Base-by-base conservation (phyloP, 805 yeast genomes). In the Komagataella phaffii region DNA sequence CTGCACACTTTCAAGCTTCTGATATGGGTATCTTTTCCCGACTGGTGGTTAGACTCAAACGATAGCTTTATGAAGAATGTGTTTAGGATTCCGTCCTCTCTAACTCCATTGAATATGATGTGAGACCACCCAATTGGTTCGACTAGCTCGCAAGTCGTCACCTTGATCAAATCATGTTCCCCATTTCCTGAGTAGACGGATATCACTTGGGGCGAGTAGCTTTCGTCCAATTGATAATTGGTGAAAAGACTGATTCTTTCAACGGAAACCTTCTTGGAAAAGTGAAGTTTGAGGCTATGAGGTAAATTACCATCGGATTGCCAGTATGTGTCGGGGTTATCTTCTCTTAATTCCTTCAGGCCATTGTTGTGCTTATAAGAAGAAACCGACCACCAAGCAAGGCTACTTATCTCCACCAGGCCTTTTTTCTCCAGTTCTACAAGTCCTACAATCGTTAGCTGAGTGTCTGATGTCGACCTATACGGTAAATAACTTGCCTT, bases 291-390 rank as follows among this genome's bases (percentile, higher is more conserved):
- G 5, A 93, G 70, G 24, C 69, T 72, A 66, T 93, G 99, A 0
- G 98, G 99, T 58, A 84, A 88, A 10, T 76, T 73, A 0, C 97
- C 99, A 62, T 93, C 99, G 47, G 95, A 84, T 65, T 93, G 99
- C 99, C 99, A 93, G 63, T 73, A 91, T 1, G 81, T 68, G 24
- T 75, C 72, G 0, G 91, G 85, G 3, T 81, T 73, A 58, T 84
- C 89, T 50, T 86, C 87, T 30, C 93, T 69, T 6, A 91, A 70
- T 58, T 83, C 83, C n/a, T 68, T 68, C 18, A 88, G 73, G 0
- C 93, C 93, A 58, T 72, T 81, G 0, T 88, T 93, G 7, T 75
- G 75, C 59, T 90, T 91, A 59, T 52, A 68, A 0, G 96, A 84
- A 1, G 96, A 85, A 0, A 88, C 80, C 44, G 80, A 75, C 96